Evolutionary conservation across 495 filamentous ascomycete species (phyloP).

Genomic region (Schizothecium vesticola): DNA sequence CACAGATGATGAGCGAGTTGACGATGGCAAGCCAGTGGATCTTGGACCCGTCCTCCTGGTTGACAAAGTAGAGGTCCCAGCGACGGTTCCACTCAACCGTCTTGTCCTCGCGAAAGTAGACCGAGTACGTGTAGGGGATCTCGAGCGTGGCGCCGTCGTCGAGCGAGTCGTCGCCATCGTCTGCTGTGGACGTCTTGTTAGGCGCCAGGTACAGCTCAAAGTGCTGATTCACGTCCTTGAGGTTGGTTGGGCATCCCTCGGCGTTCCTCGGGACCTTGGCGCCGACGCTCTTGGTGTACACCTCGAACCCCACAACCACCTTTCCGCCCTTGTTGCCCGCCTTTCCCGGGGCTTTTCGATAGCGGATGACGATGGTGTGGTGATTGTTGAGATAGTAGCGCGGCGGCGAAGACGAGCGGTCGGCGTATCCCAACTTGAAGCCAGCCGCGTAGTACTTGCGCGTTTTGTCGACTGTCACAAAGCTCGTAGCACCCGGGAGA

Average conservation of each 20-base stretch:
- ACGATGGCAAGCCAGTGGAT: constrained; percentile 92
- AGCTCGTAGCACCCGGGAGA: constrained; percentile 85
- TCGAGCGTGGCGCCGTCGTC: constrained; percentile 67
- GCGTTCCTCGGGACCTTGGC: constrained; percentile 50
- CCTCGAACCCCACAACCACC: constrained; percentile 87
- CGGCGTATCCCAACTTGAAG: constrained; percentile 86
- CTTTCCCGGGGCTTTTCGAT: constrained; percentile 65
- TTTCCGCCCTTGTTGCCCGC: constrained; percentile 67
- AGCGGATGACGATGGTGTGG: constrained; percentile 81
- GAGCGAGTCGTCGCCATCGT: constrained; percentile 44
- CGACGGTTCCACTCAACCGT: constrained; percentile 78
- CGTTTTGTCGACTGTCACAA: constrained; percentile 82
- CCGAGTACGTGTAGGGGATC: constrained; percentile 87
- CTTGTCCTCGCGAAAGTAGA: constrained; percentile 85
- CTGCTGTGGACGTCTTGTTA: constrained; percentile 43
- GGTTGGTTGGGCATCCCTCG: constrained; percentile 60
- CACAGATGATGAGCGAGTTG: constrained; percentile 84
- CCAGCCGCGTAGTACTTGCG: constrained; percentile 91
- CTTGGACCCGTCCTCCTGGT: constrained; percentile 77
- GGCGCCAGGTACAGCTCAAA: constrained; percentile 65
- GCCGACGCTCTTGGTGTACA: constrained; percentile 83
- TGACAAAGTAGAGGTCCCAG: constrained; percentile 92
- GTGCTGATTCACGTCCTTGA: constrained; percentile 55
- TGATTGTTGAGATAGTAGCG: constrained; percentile 87
- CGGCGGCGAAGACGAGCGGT: constrained; percentile 58